phyloP scores from a whole-genome alignment of 768 basidiomycete species.

The Boletus subcaerulescens region DNA sequence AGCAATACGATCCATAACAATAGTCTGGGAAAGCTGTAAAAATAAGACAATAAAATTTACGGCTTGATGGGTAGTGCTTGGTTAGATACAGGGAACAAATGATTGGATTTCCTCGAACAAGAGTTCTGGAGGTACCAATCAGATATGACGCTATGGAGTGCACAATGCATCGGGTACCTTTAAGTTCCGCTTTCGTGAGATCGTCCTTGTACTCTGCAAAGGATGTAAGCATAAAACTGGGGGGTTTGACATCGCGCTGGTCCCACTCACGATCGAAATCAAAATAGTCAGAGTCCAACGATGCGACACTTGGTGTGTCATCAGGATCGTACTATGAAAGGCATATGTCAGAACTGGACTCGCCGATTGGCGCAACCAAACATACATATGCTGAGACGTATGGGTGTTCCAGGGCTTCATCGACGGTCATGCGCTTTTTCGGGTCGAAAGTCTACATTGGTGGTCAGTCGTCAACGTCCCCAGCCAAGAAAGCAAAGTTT shows the following conservation, averaged over 20 bases:
- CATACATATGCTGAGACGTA: constrained; percentile 75
- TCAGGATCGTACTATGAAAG: constrained; percentile 71
- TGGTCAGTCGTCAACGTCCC: neutral
- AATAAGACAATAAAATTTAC: neutral
- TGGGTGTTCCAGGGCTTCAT: constrained; percentile 79
- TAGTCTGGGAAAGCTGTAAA: neutral
- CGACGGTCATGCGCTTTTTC: constrained; percentile 78
- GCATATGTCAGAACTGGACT: constrained; percentile 1
- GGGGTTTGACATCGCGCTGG: neutral
- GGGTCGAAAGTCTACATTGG: constrained; percentile 73
- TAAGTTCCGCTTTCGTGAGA: constrained; percentile 74
- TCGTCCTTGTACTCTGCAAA: constrained; percentile 66
- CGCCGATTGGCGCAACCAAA: constrained; percentile 5
- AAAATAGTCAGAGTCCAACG: constrained; percentile 83
- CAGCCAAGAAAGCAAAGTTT: constrained; percentile 30
- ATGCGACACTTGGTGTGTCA: constrained; percentile 82
- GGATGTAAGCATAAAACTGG: constrained; percentile 3
- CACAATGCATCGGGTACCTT: constrained; percentile 30
- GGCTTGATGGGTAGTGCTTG: neutral
- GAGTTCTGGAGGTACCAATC: constrained; percentile 42
- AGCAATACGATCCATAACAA: neutral
- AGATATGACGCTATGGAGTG: neutral
- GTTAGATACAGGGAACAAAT: constrained; percentile 63
- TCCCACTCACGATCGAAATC: constrained; percentile 74
- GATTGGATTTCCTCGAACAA: constrained; percentile 82